A percentile compares a stretch with the other conserved stretches of the same genome.
phyloP scores from a whole-genome alignment of 768 basidiomycete genomes.

The Mrakia frigida region DNA sequence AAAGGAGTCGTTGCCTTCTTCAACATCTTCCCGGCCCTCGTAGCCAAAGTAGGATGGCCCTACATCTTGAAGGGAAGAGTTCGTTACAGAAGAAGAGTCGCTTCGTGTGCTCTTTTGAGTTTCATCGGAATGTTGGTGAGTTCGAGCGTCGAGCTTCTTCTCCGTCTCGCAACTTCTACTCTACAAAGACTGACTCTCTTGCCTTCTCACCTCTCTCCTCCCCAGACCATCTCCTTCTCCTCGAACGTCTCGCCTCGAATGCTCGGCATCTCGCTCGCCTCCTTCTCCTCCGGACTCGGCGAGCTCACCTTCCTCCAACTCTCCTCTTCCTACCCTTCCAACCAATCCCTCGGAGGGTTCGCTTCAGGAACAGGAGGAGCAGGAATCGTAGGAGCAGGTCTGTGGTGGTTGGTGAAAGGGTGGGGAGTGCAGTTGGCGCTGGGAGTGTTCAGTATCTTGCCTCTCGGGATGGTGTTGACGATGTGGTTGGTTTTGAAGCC shows the following conservation, averaged over 20 bases:
- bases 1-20: constrained; percentile 93
- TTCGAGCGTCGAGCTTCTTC: constrained; percentile 34
- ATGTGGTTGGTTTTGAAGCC: constrained; percentile 7
- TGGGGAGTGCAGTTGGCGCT: constrained; percentile 79
- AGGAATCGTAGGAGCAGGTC: constrained; percentile 80
- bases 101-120: constrained; percentile 69
- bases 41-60: constrained; percentile 85
- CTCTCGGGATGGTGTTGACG: constrained; percentile 18
- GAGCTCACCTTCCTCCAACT: constrained; percentile 92
- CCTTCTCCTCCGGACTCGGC: constrained; percentile 85
- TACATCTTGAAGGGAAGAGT: constrained; percentile 82
- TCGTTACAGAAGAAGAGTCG: constrained; percentile 67
- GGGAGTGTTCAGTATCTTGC: constrained; percentile 50
- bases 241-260: constrained; percentile 63
- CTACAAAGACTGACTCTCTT: background rate
- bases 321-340: constrained; percentile 49
- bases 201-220: background rate
- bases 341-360: constrained; percentile 72
- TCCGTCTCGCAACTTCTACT: background rate
- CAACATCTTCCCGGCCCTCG: constrained; percentile 60
- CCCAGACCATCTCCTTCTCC: constrained; percentile 70
- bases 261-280: constrained; percentile 73
- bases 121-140: constrained; percentile 82
- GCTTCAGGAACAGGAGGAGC: constrained; percentile 88
- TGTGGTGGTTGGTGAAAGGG: constrained; percentile 90